Evolutionary conservation across 2,329 filamentous ascomycete genomes (phyloP), one percentile per base, ranked within the genome.

Genomic region (Aspergillus pseudoviridinutans): DNA sequence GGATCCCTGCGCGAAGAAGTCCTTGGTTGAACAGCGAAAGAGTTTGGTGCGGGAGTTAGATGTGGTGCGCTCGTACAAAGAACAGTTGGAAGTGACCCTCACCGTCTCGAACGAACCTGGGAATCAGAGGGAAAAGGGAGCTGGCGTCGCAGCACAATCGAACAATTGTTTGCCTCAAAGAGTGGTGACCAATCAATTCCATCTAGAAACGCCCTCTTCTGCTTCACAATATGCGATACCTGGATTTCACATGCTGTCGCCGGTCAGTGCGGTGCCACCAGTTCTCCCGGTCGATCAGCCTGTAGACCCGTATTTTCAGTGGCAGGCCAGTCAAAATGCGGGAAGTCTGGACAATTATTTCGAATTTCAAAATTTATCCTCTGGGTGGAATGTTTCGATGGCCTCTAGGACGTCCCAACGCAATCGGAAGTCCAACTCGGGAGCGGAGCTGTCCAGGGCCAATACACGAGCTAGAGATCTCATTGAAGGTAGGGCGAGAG

Each of bases 1-100:
- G 47, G 70, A 70, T 28, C 64, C 66, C n/a, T 59, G 61, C 8
- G 68, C 68, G 17, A 74, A 75, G 52, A 67, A 69, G 25, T 55
- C 66, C 8, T 60, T 75, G 24, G 71, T 76, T 49, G 69, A 73
- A 22, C 71, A 74, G 47, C 68, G 74, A 14, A 71, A 67, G 57
- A 65, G 66, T 20, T 62, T 77, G 42, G 73, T 76, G 6, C 66
- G 69, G 49, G 71, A 76, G 51, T 53, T 76, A 27, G 74, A 76
- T 57, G 64, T 63, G 10, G 64, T 71, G n/a, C 71, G 74, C 29
- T 58, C 70, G 20, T 69, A 69, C 54, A 74, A 70, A 54, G 74
- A 75, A 50, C 68, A 74, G 47, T 56, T 74, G 44, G 70, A 74
- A 44, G 60, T 59, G 22, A 67, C 51, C 28, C 61, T 64, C 57